A percentile compares a stretch with the other conserved stretches of the same genome.
These are phyloP conservation scores for Mycena epipterygia DNA, from an alignment of 768 basidiomycete species.

Conservation along the genomic window DNA sequence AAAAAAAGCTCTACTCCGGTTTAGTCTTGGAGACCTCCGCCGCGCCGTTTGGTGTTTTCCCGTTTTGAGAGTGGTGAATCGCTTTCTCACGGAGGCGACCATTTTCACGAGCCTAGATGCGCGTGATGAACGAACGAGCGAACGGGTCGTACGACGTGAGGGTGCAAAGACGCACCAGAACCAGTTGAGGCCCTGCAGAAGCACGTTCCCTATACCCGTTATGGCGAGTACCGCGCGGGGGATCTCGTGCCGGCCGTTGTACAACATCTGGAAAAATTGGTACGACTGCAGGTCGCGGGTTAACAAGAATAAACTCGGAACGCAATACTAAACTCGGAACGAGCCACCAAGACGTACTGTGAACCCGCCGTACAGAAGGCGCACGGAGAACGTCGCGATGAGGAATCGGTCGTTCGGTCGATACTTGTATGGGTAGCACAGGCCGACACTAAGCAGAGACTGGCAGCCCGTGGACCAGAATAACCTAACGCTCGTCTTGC, in stretches of 20 bases:
- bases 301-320: neutral
- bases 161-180: conserved; percentile 68
- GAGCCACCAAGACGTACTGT: conserved; percentile 43
- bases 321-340: no score
- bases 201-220: conserved; percentile 71
- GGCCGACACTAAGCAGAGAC: no score
- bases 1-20: neutral
- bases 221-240: conserved; percentile 63
- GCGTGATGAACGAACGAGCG: neutral
- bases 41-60: conserved; percentile 4
- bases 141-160: neutral
- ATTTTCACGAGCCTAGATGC: conserved; percentile 78
- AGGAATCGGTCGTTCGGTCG: conserved; percentile 84
- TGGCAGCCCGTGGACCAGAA: no score
- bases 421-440: no score
- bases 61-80: conserved; percentile 57
- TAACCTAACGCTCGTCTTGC: no score
- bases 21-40: conserved; percentile 12
- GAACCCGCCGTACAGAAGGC: conserved; percentile 78
- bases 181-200: conserved; percentile 82
- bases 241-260: conserved; percentile 66
- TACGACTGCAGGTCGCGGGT: conserved; percentile 62
- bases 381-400: conserved; percentile 72
- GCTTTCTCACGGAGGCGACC: conserved; percentile 73
- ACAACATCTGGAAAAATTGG: conserved; percentile 74